Base-by-base conservation (phyloP, 2,329 filamentous ascomycete genomes). In the Rhytidhysteron rufulum region DNA sequence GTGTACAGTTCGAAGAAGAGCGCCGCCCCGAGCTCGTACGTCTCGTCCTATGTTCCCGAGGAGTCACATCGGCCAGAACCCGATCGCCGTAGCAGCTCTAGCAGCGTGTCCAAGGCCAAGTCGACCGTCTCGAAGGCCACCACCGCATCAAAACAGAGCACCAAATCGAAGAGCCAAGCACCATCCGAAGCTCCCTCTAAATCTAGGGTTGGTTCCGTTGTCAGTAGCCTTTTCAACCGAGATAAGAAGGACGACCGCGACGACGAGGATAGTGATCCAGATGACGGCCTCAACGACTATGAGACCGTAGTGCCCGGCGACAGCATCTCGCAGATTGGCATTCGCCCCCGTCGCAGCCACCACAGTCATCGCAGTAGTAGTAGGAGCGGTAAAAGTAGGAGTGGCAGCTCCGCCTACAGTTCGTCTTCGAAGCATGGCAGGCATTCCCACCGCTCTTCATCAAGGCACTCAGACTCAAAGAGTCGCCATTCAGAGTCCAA, bases 261-360 rank as follows among this genome's bases (percentile, higher is more conserved):
- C 16, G 48, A 55, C n/a, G 60, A 60, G n/a, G 55, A 61, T 31
- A 58, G 59, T n/a, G 54, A 62, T 16, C 25, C 41, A 16, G 39
- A 43, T 60, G 6, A 39, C 20, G 36, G 34, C 18, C 29, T 55
- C 19, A 65, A 61, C 40, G 68, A 73, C 40, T 53, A 56, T 37
- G 68, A 68, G 44, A 73, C 70, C 4, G 66, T 75, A 2, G 63
- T 67, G 2, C 72, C 72, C 1, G 68, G 70, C 43, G 72, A 75
- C 43, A 70, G 66, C 39, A 72, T 74, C 44, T 71, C 68, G 11
- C 67, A 71, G 31, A 52, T 49, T 18, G 58, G 58, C 8, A 58
- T 54, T 2, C 53, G 54, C 13, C 49, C 47, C 19, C 50, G 52
- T 15, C 52, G 49, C 15, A 45, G 51, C 13, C 53, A 65, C 60